Conservation (phyloP, 257 asterid genomes). For the Fraxinus cuspidata region DNA sequence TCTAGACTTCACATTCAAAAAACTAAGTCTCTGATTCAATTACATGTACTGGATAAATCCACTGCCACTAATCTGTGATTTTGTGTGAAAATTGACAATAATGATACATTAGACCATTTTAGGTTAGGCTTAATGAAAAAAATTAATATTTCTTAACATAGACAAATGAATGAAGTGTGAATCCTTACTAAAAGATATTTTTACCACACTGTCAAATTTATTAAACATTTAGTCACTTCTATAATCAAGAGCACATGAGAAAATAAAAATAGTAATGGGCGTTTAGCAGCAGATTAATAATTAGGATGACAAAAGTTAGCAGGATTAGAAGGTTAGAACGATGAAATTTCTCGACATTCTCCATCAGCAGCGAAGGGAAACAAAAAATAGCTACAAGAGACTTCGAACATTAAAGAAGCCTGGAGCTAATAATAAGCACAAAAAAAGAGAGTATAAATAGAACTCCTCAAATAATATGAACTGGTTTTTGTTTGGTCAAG, state of each 20-base stretch:
- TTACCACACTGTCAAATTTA: neutral
- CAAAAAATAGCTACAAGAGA: neutral
- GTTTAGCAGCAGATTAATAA: neutral
- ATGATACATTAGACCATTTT: neutral
- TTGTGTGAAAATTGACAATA: neutral
- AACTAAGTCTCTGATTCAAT: neutral
- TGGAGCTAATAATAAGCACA: neutral
- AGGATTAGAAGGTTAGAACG: no score
- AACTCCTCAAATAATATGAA: neutral
- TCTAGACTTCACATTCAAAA: neutral
- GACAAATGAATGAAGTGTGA: neutral
- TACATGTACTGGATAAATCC: neutral
- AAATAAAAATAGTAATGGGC: neutral
- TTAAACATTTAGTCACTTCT: neutral
- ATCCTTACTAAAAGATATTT: neutral
- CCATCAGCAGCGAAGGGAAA: neutral
- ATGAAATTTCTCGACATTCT: neutral
- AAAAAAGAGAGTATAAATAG: neutral
- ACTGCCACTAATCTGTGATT: neutral
- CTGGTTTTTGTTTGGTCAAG: neutral
- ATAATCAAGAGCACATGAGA: neutral
- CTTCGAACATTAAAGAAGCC: neutral
- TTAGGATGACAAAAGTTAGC: neutral
- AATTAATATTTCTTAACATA: neutral
- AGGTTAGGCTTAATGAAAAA: neutral